Evolutionary conservation across 1,284 basidiomycete species (phyloP), one percentile per base, ranked within the genome.

Genomic region (Trichosporon coremiiforme): DNA sequence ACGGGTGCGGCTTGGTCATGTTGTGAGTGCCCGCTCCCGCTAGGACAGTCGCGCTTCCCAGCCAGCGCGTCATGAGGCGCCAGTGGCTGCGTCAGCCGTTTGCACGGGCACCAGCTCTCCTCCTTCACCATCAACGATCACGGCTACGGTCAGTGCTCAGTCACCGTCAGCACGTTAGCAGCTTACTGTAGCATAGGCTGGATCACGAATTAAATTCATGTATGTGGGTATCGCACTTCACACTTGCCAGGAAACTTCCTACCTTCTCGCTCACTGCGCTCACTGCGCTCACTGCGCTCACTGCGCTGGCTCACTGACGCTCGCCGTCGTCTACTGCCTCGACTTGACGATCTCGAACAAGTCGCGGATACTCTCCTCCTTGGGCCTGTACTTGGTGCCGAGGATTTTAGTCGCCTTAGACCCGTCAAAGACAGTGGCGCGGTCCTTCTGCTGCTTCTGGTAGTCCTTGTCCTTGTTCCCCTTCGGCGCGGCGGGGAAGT

Each of bases 341-440:
- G 20, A 9, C 57, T 60, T 60, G 17, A 60, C 57, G 31, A 60
- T 17, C 15, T 33, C 29, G 31, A 60, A 60, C 12, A 60, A 31
- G 31, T 60, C 57, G 15, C 55, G 38, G 36, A 67, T 57, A 6
- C 57, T 62, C 57, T 64, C 50, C 63, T 70, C 68, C 57, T 65
- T 68, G 12, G 47, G 13, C 10, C 69, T 62, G 67, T 82, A 81
- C 63, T 75, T 69, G 68, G 81, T 66, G 17, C 78, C 81, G 29
- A 81, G 69, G 12, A 75, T 74, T 53, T 74, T 73, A 9, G 72
- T 70, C 8, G 76, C 77, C 70, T 82, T 82, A n/a, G 71, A 66
- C 4, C 80, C 79, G 29, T 76, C 74, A 65, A 76, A 74, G 12
- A 75, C 31, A 7, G 41, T 45, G 9, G 29, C 60, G 20, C 31